Evolutionary conservation across 2,329 filamentous ascomycete genomes (phyloP), one percentile per base, ranked within the genome.

Genomic region (Monosporascus sp.): DNA sequence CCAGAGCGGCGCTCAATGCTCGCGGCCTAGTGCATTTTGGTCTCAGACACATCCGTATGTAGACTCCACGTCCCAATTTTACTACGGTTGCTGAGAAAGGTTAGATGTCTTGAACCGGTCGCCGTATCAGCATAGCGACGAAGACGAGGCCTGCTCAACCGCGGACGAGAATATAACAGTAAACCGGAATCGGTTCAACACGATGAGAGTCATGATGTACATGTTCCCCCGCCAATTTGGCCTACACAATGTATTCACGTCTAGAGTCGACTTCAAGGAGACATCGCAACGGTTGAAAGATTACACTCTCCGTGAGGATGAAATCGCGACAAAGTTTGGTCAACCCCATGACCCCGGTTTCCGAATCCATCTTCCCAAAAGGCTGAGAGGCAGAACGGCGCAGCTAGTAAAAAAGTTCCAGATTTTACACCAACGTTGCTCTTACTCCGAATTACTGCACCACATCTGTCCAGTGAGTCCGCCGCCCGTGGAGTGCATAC

Each of bases 211-310:
- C 20, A 83, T 96, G 81, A 94, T 93, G 76, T 93, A 97, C 69
- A 85, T 99, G 1, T 99, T 99, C 62, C 94, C 94, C 35, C 80
- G 87, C 11, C 92, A 97, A 64, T 97, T 96, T 65, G 83, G 84
- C 15, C 74, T 99, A 3, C 91, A 96, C 65, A 99, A 97, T 69
- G 91, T 88, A n/a, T 97, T 97, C 66, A 91, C 85, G 0, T 89
- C 85, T 5, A 72, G 75, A 3, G 78, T 87, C 17, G 80, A 94
- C 66, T 67, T 66, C 22, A 79, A 72, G 48, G 81, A 89, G 63
- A 93, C 87, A 0, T 75, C 82, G 0, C 87, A 93, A 61, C 81
- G 80, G 26, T 86, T 93, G 64, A 89, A 90, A 64, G 91, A 96
- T 68, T 96, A 96, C 66, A 92, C 88, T 0, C 68, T 91, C 11